Base-by-base conservation (phyloP, 2,329 filamentous ascomycete genomes). In the Scopulariopsis brevicaulis region DNA sequence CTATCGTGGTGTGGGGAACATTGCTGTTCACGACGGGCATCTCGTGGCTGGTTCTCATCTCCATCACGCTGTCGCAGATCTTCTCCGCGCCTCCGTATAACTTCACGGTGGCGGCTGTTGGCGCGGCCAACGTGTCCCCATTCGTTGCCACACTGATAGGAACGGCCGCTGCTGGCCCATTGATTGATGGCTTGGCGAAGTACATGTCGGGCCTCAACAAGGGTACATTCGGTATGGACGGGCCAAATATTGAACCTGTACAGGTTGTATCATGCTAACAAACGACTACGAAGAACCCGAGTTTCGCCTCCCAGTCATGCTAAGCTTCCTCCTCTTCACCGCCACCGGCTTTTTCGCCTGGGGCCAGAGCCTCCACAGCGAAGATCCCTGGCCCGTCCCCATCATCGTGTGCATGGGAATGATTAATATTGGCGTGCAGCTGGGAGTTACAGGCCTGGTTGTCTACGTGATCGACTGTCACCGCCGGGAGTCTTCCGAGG, bases 381-480 rank as follows among this genome's bases (percentile, higher is more conserved):
- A 55, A 15, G 62, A 66, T 28, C 58, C 64, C 1, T 68, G 66
- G 66, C 62, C 65, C 14, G 53, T 68, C 12, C 64, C 66, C 7
- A 62, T 67, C 54, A 65, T 73, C 51, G 67, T 73, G 1, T 72
- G 70, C 60, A 64, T 72, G 58, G 66, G 66, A 1, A 55, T 67
- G 32, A 64, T 68, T 58, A 67, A 66, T 54, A 60, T 68, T 14
- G 71, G 71, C 24, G 68, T 71, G 5, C 70, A 72, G 60, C 67
- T 73, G 11, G 69, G 69, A 12, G 69, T 68, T 3, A 71, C 70
- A 0, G 67, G 68, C 6, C 66, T 72, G 1, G 67, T 72, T 3
- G 69, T 70, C 0, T 73, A 73, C 53, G 64, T 72, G 3, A 67
- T 68, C 43, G 71, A 73, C 64, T 71, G 70, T 58, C 71, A 73